Conservation (phyloP, 2,329 filamentous ascomycete genomes). For the Fusarium poae region DNA sequence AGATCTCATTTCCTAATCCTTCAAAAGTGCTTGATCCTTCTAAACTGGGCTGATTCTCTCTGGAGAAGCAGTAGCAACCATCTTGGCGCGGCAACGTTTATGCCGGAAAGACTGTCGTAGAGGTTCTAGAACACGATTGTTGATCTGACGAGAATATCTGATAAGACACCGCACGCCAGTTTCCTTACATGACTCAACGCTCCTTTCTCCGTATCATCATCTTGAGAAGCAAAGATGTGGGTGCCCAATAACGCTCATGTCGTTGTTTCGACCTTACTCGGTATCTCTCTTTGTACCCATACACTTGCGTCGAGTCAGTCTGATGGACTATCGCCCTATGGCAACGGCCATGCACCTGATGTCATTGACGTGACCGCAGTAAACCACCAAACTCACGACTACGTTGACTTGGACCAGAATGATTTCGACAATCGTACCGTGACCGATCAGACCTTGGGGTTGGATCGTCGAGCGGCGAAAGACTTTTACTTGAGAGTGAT, state of each 20-base stretch:
- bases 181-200: background rate
- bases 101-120: background rate
- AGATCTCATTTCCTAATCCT: background rate
- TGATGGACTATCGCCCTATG: background rate
- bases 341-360: background rate
- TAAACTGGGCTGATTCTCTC: background rate
- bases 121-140: background rate
- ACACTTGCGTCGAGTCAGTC: background rate
- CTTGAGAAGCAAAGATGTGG: background rate
- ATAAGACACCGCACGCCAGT: too few relatives aligned
- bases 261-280: background rate
- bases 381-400: background rate
- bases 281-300: background rate
- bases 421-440: background rate
- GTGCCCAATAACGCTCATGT: background rate
- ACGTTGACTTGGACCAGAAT: background rate
- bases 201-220: background rate
- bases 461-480: background rate
- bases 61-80: background rate
- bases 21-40: background rate
- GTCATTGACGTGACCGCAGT: background rate
- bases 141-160: background rate
- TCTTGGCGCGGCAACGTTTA: background rate
- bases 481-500: conserved; percentile 13
- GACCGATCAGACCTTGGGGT: background rate